Base-by-base conservation (phyloP, 495 filamentous ascomycete genomes). In the Aspergillus biplanus region DNA sequence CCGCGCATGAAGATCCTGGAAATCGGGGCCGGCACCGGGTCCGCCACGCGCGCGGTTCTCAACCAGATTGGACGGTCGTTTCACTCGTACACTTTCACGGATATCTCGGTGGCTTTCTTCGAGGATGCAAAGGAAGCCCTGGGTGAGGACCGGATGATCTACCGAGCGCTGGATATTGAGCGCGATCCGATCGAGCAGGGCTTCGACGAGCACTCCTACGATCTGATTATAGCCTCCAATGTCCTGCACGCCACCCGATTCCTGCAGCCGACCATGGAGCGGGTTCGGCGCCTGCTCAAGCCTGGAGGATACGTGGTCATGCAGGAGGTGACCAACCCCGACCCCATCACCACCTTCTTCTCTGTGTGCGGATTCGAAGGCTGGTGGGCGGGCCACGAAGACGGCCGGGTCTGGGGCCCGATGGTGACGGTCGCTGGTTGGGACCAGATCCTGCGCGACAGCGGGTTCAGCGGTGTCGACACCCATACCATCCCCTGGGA, bases 231-330 rank as follows among this genome's bases (percentile, higher is more conserved):
- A n/a, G 79, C 83, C 1, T 80, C 72, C 46, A 77, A 84, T 56
- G 80, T 82, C 4, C 64, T 87, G 3, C 86, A 87, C 53, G 80
- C 84, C 1, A 86, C 84, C 1, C 69, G 73, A 32, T 73, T 73
- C 8, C 75, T 84, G 58, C 63, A 69, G 33, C 67, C 73, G 11
- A 85, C 82, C 2, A 80, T 87, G 76, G 58, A 66, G 8, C 79
- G 83, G 46, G 70, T 76, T 3, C 72, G 75, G 0, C 62, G 58
- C 1, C 56, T 82, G 16, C 61, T 83, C 35, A 78, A 74, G 60
- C 65, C 65, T 0, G 61, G 65, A 4, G 65, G 65, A 0, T 32
- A 18, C 16, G 34, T 66, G 3, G 18, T 52, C n/a, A 7, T 52
- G 3, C 27, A 15, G 2, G 65, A 61, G 31, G 11, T 34, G 4